Evolutionary conservation across 345 rosid species (phyloP).

Genomic region (Cardamine resedifolia): DNA sequence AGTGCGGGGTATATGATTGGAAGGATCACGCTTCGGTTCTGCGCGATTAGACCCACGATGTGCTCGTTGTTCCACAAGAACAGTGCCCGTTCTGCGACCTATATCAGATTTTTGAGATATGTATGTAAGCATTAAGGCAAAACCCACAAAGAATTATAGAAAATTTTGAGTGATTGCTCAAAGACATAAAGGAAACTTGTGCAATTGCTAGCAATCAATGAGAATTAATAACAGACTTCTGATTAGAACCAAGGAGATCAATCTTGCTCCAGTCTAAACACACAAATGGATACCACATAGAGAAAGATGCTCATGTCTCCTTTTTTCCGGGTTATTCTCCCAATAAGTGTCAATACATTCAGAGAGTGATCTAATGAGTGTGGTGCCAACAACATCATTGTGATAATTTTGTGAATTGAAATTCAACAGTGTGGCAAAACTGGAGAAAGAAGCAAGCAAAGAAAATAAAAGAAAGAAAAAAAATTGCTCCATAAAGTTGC

Average conservation of each 20-base stretch:
- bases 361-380: slow-evolving; percentile 3
- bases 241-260: neutral
- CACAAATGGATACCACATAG: slow-evolving; percentile 6
- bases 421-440: neutral
- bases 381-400: neutral
- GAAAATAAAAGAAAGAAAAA: neutral
- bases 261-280: slow-evolving; percentile 4
- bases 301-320: neutral
- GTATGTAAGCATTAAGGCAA: slow-evolving; percentile 7
- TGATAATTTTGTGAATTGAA: neutral
- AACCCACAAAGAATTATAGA: neutral
- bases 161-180: neutral
- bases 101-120: slow-evolving; percentile 4
- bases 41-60: slow-evolving; percentile 75
- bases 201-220: neutral
- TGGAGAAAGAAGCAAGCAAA: slow-evolving; percentile 16
- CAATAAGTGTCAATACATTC: neutral
- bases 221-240: neutral
- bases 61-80: slow-evolving; percentile 93
- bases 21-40: slow-evolving; percentile 66
- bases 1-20: slow-evolving; percentile 74
- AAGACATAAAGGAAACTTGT: slow-evolving; percentile 9
- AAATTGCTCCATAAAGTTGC: neutral
- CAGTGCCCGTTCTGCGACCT: slow-evolving; percentile 88
- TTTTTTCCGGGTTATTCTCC: neutral